These are phyloP conservation scores for Cladophialophora bantiana DNA, from an alignment of 2,329 filamentous ascomycete species.

Conservation along the genomic window DNA sequence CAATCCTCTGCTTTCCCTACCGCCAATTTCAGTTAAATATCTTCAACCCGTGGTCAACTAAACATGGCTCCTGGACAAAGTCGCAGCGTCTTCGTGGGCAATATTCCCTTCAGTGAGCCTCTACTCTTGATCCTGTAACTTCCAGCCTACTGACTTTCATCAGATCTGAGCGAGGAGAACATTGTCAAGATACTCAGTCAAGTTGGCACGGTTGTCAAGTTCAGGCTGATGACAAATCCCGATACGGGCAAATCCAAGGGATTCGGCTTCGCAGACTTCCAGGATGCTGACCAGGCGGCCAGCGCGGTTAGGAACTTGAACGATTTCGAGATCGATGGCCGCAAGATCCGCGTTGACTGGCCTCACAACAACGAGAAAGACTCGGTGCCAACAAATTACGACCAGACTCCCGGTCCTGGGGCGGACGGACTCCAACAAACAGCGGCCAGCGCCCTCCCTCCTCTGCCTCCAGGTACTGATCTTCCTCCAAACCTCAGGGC, in stretches of 20 bases:
- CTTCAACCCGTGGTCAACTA: background rate
- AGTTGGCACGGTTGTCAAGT: constrained; percentile 88
- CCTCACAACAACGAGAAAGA: constrained; percentile 87
- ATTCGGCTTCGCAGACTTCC: constrained; percentile 95
- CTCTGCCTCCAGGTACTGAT: constrained; percentile 83
- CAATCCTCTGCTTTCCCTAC: background rate
- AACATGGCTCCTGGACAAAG: constrained; percentile 53
- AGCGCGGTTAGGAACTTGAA: constrained; percentile 95
- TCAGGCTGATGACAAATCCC: constrained; percentile 92
- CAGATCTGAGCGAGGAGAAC: constrained; percentile 93
- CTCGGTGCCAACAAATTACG: constrained; percentile 62
- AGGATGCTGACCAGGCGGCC: constrained; percentile 88
- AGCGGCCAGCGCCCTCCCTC: constrained; percentile 63
- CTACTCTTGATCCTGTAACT: constrained; percentile 46
- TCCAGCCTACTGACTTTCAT: constrained; percentile 25
- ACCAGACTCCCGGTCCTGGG: constrained; percentile 48
- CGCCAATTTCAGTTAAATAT: background rate
- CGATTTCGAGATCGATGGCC: constrained; percentile 92
- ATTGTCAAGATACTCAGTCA: constrained; percentile 92
- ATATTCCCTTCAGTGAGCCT: constrained; percentile 76
- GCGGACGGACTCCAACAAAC: constrained; percentile 47
- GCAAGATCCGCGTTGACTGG: constrained; percentile 94
- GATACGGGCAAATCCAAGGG: constrained; percentile 95
- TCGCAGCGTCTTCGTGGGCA: constrained; percentile 57
- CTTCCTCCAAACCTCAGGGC: constrained; percentile 82